Evolutionary conservation across 768 basidiomycete species (phyloP).

Genomic region (Daedaleopsis nitida): DNA sequence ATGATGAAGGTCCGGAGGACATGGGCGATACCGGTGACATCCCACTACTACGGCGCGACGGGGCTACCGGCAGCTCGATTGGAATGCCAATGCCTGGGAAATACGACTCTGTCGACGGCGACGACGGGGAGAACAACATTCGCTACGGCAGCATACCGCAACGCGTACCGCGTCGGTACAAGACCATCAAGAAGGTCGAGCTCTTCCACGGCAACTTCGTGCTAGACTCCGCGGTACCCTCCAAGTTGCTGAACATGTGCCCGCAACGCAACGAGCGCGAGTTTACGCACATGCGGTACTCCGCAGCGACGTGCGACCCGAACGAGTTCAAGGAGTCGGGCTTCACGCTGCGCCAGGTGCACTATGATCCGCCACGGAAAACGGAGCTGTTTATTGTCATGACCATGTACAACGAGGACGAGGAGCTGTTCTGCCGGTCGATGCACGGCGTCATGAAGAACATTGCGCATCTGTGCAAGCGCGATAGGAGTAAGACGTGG

Average conservation of each 20-base stretch:
- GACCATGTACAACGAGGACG: conserved; percentile 98
- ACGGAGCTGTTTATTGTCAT: conserved; percentile 97
- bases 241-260: conserved; percentile 88
- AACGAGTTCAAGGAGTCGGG: conserved; percentile 83
- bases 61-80: conserved; percentile 32
- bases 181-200: conserved; percentile 93
- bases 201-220: conserved; percentile 95
- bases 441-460: conserved; percentile 98
- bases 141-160: conserved; percentile 92
- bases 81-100: conserved; percentile 44
- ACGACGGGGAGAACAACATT: conserved; percentile 58
- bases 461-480: conserved; percentile 82
- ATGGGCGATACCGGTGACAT: conserved; percentile 60
- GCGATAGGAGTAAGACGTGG: conserved; percentile 92
- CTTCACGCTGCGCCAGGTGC: conserved; percentile 88
- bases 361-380: conserved; percentile 86
- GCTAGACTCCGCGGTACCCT: conserved; percentile 85
- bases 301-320: conserved; percentile 94
- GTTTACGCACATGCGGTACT: conserved; percentile 95
- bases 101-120: conserved; percentile 37
- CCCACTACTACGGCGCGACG: conserved; percentile 51
- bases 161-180: conserved; percentile 84
- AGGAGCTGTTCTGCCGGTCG: conserved; percentile 86
- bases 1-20: conserved; percentile 43
- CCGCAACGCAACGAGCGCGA: conserved; percentile 78